Evolutionary conservation across 1,139 yeast species (phyloP), one percentile per base, ranked within the genome.

Genomic region (Pichia sp.): DNA sequence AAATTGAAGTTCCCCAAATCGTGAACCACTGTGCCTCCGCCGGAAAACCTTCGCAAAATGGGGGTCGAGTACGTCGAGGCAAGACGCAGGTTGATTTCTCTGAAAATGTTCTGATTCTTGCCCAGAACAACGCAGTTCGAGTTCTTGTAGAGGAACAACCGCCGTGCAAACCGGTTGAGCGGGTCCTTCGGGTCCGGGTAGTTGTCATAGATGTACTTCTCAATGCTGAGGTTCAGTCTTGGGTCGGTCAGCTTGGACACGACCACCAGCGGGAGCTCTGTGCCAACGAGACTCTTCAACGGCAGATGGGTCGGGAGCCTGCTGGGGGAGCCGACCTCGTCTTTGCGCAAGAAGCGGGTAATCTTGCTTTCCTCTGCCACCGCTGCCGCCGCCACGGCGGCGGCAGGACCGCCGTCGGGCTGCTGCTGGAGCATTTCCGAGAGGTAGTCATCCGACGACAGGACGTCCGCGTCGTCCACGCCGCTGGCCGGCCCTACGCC

Each of bases 21-120:
- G 67, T 95, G 99, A 11, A 90, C 96, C 0, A 95, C 99, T 0
- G 98, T 84, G 0, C 99, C 99, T 1, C 99, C 99, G 1, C 99
- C 99, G 1, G 96, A 86, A 49, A 80, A 74, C 57, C 99, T 75
- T 61, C 99, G 75, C 2, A 95, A 70, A 11, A 92, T 68, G 0
- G 95, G 93, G n/a, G 89, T 76, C 1, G 75, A 75, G 11, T 81
- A 68, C 0, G 75, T 64, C 6, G 77, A 73, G 11, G 89, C 72
- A n/a, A 82, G 64, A 0, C 83, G 80, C 4, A 93, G 59, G 64
- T 89, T 87, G 40, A 85, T 79, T 67, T 93, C 99, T 57, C 84
- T 80, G 92, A 95, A 93, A 1, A 97, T 96, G 61, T 90, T 93
- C 68, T 93, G 99, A 67, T 93, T 93, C 66, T 95, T 89, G 0